Conservation (phyloP, 768 basidiomycete species). For the Russula ochroleuca region DNA sequence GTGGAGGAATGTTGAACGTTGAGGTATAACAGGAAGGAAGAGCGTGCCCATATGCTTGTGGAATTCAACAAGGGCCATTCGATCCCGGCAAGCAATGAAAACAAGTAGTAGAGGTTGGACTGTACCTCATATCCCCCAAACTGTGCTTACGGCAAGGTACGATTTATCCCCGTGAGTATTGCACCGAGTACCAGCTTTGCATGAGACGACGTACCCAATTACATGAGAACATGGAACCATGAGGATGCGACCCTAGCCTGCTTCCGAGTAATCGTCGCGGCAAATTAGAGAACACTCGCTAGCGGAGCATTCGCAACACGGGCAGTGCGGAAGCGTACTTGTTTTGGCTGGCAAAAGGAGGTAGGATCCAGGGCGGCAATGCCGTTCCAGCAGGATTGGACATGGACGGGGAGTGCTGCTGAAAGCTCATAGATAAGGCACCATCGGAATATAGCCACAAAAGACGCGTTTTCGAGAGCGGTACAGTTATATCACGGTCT, state of each 20-base stretch:
- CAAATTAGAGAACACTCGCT: slow-evolving; percentile 95
- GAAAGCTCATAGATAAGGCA: slow-evolving; percentile 74
- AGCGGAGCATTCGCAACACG: slow-evolving; percentile 86
- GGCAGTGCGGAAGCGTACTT: slow-evolving; percentile 95
- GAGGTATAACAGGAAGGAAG: too few species aligned
- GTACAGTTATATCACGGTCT: slow-evolving; percentile 96
- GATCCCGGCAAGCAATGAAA: too few species aligned
- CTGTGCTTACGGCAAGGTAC: too few species aligned
- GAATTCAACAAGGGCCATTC: too few species aligned
- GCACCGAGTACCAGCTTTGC: too few species aligned
- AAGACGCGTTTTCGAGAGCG: slow-evolving; percentile 95
- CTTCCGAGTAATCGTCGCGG: slow-evolving; percentile 97
- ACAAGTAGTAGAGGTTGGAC: too few species aligned
- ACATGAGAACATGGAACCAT: slow-evolving; percentile 97
- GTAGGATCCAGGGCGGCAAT: slow-evolving; percentile 93
- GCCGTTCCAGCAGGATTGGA: slow-evolving; percentile 99
- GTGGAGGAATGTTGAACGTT: too few species aligned
- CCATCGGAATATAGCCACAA: slow-evolving; percentile 89
- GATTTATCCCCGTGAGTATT: too few species aligned
- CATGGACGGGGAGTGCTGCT: slow-evolving; percentile 89
- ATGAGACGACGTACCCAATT: slow-evolving; percentile 56
- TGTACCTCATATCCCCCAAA: too few species aligned
- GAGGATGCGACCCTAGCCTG: slow-evolving; percentile 93
- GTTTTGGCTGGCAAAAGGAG: slow-evolving; percentile 88
- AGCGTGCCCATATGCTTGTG: too few species aligned